Evolutionary conservation across 768 basidiomycete species (phyloP), one percentile per base, ranked within the genome.

Genomic region (Amanita subjunquillea): DNA sequence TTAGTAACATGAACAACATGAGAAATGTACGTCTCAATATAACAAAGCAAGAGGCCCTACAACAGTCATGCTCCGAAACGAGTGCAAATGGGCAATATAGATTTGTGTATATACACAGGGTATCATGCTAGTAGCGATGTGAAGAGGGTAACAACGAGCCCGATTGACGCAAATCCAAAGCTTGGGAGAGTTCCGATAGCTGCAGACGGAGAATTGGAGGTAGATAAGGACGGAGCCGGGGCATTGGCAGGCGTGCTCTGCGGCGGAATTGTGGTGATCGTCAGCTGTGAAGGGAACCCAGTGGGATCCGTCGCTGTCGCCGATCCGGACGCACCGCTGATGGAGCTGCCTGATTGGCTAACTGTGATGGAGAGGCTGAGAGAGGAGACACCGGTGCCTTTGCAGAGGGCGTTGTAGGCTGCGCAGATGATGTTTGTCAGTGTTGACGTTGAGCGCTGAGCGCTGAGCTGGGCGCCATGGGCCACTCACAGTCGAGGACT

Each of bases 381-480:
- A 7, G 43, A 23, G 6, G 17, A 10, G 15, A 53, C 25, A 10
- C 43, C 43, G 6, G 43, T 5, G 6, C 51, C 42, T 9, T 29
- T 38, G 41, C 50, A 51, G 8, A 51, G n/a, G 37, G 8, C 27
- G 36, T 46, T 36, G 25, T 38, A 53, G 9, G 20, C 51, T 53
- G 22, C 12, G 22, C 23, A 36, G 32, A 52, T 12, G 6, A 45
- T 13, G 23, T 30, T 17, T 36, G 20, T 2, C 3, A 20, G 32
- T 34, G 32, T 15, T 6, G 32, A 7, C 2, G n/a, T 22, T 3
- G 48, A 3, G 23, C 12, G 20, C 8, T 9, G 10, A 9, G 15
- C 17, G 17, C 17, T 17, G 17, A 17, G 17, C 17, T 17, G 17
- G 17, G 17, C 1, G 39, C 8, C 10, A 41, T 42, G 17, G 17